Base-by-base conservation (phyloP, 1,139 yeast genomes). In the Pichiaceae sp. region DNA sequence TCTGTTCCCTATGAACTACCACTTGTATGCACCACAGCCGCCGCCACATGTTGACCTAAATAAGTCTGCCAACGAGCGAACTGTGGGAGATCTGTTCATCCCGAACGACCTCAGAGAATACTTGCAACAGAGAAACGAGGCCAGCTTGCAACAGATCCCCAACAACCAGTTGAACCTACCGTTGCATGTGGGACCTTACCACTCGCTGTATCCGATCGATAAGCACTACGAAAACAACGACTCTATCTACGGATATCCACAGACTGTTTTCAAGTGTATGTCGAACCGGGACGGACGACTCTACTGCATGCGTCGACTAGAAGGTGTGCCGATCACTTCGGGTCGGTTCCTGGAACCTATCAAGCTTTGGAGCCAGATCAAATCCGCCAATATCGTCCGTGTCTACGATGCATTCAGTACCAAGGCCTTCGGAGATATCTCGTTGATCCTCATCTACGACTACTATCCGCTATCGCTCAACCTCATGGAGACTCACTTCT, bases 11-110 rank as follows among this genome's bases (percentile, higher is more conserved):
- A 63, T 86, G 35, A 91, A 87, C 51, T 84, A 85, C 53, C 96
- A 89, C 58, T 61, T 87, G 34, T 89, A 89, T 58, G 94, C 96
- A 0, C 96, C 97, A 1, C 73, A 75, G 16, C 85, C 95, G 3
- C 93, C 94, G 4, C 89, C 89, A 20, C 75, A 83, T 45, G 59
- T 76, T 41, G 65, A 70, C 16, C 59, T 73, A 8, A 78, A 79
- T 4, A 61, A 81, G 43, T 70, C 73, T 31, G 74, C 83, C 1
- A 76, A 86, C 54, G 89, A 86, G 58, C 71, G 86, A 34, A 75
- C 74, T 30, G 74, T 80, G 4, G 74, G 73, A 41, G 73, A 71
- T 43, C 68, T 89, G 56, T 89, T 87, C 55, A 72, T 89, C 15
- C 75, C 87, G 3, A 75, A 75, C 48, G 72, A 81, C 33, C 54